Percentiles rank a stretch among this genome's conserved stretches.
These are phyloP conservation scores for Borovskyia barvae DNA, from an alignment of 208 protist species.

Conservation along the genomic window DNA sequence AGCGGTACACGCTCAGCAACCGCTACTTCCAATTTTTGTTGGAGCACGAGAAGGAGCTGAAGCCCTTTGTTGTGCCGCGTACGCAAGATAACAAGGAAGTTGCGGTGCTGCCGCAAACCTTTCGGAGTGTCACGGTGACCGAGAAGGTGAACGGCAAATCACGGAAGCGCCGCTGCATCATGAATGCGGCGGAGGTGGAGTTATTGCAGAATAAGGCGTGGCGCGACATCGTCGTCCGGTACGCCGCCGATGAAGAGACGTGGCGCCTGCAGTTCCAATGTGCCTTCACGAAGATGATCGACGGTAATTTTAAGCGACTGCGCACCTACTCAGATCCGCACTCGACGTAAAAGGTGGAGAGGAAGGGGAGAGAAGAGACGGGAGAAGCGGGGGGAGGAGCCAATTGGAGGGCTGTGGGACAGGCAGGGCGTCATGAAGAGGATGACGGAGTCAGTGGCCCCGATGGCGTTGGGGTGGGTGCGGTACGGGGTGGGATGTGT, in stretches of 20 bases:
- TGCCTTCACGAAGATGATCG: constrained; percentile 82
- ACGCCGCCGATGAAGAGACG: constrained; percentile 53
- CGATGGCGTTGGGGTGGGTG: no score
- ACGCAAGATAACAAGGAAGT: constrained; percentile 77
- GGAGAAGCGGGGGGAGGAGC: background rate
- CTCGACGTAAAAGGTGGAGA: background rate
- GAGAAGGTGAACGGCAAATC: constrained; percentile 24
- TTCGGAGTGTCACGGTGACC: constrained; percentile 49
- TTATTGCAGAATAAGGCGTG: constrained; percentile 52
- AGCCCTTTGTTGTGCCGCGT: constrained; percentile 47
- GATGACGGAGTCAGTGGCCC: no score
- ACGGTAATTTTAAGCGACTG: constrained; percentile 74
- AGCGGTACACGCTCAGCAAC: constrained; percentile 71
- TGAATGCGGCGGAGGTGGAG: constrained; percentile 65
- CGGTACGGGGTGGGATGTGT: no score
- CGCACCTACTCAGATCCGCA: constrained; percentile 60
- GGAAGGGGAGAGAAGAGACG: background rate
- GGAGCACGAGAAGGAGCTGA: constrained; percentile 58
- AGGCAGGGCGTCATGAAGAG: no score
- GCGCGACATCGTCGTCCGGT: constrained; percentile 50
- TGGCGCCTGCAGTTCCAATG: constrained; percentile 63
- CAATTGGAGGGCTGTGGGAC: no score
- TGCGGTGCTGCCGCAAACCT: constrained; percentile 44
- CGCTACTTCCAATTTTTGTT: constrained; percentile 78
- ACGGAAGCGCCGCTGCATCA: constrained; percentile 45